A percentile compares a stretch with the other conserved stretches of the same genome.
Evolutionary conservation across 768 basidiomycete species (phyloP).

Genomic region (Lentinula lateritia): DNA sequence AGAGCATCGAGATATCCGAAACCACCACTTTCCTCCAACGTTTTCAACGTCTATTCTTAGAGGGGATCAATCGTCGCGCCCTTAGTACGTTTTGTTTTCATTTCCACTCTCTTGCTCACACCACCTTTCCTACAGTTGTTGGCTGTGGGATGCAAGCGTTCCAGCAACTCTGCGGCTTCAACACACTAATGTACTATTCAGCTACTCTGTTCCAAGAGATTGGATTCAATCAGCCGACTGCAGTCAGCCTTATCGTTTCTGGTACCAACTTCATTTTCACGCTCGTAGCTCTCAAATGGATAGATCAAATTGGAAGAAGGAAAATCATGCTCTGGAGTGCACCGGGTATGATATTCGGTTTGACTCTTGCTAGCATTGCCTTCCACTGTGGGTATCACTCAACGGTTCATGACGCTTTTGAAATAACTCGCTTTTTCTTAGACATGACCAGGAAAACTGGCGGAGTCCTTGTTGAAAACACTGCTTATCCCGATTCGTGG

Average conservation of each 20-base stretch:
- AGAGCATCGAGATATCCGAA: constrained; percentile 56
- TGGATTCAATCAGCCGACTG: constrained; percentile 78
- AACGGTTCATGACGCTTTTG: neutral
- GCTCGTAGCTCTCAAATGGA: constrained; percentile 66
- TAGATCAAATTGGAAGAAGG: constrained; percentile 66
- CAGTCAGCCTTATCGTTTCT: constrained; percentile 73
- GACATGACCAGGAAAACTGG: constrained; percentile 59
- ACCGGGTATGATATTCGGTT: constrained; percentile 67
- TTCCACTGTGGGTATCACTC: constrained; percentile 51
- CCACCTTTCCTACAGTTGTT: constrained; percentile 40
- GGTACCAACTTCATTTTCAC: constrained; percentile 80
- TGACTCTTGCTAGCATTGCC: constrained; percentile 57
- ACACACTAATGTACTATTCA: constrained; percentile 67
- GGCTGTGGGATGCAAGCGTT: constrained; percentile 79
- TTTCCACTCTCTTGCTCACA: neutral
- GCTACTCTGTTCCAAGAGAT: constrained; percentile 77
- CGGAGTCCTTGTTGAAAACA: constrained; percentile 53
- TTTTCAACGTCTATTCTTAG: constrained; percentile 44
- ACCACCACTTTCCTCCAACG: constrained; percentile 58
- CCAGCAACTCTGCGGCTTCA: constrained; percentile 83
- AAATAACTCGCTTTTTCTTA: constrained; percentile 14
- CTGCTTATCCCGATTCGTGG: constrained; percentile 55
- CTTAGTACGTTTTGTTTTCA: constrained; percentile 45
- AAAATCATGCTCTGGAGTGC: constrained; percentile 66
- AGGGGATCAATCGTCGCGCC: constrained; percentile 61